Evolutionary conservation across 2,329 filamentous ascomycete species (phyloP).

Genomic region (Nemania sp.): DNA sequence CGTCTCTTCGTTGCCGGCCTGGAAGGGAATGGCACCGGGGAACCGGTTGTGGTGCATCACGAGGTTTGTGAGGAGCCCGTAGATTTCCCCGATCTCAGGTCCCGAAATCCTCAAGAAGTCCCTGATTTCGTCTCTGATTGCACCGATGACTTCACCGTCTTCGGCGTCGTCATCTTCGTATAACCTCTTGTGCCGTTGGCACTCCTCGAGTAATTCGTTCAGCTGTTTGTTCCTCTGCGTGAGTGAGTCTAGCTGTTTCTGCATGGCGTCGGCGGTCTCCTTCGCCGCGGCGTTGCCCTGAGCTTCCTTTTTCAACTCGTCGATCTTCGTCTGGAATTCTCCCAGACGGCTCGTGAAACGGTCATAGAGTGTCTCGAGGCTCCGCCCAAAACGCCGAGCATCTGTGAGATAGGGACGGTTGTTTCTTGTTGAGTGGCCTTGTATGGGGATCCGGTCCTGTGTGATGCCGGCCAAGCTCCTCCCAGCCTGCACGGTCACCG

Average conservation of each 20-base stretch:
- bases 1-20: neutral
- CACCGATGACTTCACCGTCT: neutral
- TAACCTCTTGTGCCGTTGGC: neutral
- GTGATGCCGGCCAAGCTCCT: neutral
- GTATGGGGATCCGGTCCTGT: neutral
- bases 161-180: neutral
- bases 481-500: neutral
- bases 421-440: neutral
- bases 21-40: neutral
- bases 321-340: neutral
- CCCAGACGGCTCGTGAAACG: neutral
- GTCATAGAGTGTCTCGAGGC: neutral
- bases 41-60: neutral
- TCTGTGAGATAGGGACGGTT: neutral
- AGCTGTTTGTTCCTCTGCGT: neutral
- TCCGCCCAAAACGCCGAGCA: neutral
- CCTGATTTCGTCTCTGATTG: neutral
- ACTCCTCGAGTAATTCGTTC: neutral
- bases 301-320: neutral
- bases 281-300: neutral
- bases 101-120: neutral
- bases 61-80: neutral
- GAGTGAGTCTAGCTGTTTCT: neutral
- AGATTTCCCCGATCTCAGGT: neutral
- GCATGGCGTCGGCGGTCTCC: neutral